Evolutionary conservation across 805 yeast species (phyloP).

Genomic region (Kodamaea nitidulidarum): DNA sequence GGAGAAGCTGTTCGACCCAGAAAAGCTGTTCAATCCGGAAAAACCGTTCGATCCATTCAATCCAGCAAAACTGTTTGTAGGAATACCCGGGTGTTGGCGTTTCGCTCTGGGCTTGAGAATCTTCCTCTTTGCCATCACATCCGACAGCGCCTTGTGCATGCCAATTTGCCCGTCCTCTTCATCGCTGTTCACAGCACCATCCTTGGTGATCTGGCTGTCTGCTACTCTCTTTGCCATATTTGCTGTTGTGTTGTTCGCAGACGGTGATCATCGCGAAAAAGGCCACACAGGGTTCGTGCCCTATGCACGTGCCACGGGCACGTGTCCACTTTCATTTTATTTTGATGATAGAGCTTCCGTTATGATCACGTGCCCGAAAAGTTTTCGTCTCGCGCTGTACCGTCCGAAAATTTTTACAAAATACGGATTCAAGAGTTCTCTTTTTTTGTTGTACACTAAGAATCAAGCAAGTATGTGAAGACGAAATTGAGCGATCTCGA

Average conservation of each 20-base stretch:
- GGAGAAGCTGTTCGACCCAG: neutral
- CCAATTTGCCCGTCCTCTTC: slow-evolving; percentile 35
- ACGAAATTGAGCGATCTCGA: too few species aligned
- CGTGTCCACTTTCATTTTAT: neutral
- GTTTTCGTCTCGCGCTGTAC: slow-evolving; percentile 5
- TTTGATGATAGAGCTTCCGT: neutral
- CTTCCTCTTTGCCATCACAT: slow-evolving; percentile 63
- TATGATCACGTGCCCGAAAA: slow-evolving; percentile 1
- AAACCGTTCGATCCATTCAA: neutral
- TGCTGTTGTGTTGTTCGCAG: slow-evolving; percentile 3
- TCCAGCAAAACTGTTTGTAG: neutral
- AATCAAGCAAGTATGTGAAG: slow-evolving; percentile 28
- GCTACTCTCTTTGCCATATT: slow-evolving; percentile 54
- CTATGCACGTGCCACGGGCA: slow-evolving; percentile 5
- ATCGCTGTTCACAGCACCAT: slow-evolving; percentile 21
- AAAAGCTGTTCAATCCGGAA: neutral
- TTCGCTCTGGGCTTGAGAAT: slow-evolving; percentile 54
- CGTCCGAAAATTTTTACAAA: slow-evolving; percentile 14
- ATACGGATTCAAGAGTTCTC: slow-evolving; percentile 4
- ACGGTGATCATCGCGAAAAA: slow-evolving; percentile 5
- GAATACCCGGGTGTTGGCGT: slow-evolving; percentile 1
- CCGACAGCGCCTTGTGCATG: slow-evolving; percentile 47
- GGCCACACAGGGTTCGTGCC: slow-evolving; percentile 11
- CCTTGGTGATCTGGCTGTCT: slow-evolving; percentile 58
- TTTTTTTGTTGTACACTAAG: slow-evolving; percentile 18